phyloP scores from a whole-genome alignment of 768 basidiomycete species.

The Floccularia luteovirens region DNA sequence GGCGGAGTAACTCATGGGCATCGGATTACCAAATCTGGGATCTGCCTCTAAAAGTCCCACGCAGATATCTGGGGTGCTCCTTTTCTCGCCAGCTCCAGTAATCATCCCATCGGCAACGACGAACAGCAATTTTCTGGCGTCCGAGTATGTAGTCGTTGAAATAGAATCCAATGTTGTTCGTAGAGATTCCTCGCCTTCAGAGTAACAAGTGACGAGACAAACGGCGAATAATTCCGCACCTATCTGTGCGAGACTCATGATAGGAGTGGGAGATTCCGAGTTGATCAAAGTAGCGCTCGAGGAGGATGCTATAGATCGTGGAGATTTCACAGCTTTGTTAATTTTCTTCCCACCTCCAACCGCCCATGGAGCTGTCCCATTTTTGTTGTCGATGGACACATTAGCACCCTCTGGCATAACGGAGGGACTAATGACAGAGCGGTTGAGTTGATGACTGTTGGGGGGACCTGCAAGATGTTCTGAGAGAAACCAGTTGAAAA shows the following conservation, averaged over 20 bases:
- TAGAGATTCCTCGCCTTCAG: slow-evolving; percentile 91
- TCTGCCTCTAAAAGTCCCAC: slow-evolving; percentile 89
- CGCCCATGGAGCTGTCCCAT: slow-evolving; percentile 95
- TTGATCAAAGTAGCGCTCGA: slow-evolving; percentile 53
- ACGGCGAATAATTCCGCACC: slow-evolving; percentile 94
- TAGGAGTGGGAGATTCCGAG: slow-evolving; percentile 41
- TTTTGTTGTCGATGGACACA: slow-evolving; percentile 82
- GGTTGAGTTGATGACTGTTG: slow-evolving; percentile 59
- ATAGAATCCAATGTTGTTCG: slow-evolving; percentile 91
- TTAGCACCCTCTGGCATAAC: slow-evolving; percentile 98
- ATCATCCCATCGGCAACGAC: slow-evolving; percentile 98
- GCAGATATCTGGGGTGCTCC: slow-evolving; percentile 94
- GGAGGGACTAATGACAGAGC: slow-evolving; percentile 86
- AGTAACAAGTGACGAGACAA: slow-evolving; percentile 96
- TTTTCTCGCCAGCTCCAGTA: slow-evolving; percentile 93
- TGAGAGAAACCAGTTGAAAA: slow-evolving; percentile 97
- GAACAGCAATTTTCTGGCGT: slow-evolving; percentile 86
- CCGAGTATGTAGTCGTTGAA: slow-evolving; percentile 85
- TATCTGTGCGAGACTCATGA: slow-evolving; percentile 84
- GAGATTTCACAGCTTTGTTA: slow-evolving; percentile 35
- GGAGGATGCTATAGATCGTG: slow-evolving; percentile 39
- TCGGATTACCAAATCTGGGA: slow-evolving; percentile 91
- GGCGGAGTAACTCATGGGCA: slow-evolving; percentile 88
- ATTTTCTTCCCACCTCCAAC: slow-evolving; percentile 45
- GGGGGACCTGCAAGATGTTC: slow-evolving; percentile 74